Conservation (phyloP, 371 early-diverging fungal species). For the Rhizomucor miehei region DNA sequence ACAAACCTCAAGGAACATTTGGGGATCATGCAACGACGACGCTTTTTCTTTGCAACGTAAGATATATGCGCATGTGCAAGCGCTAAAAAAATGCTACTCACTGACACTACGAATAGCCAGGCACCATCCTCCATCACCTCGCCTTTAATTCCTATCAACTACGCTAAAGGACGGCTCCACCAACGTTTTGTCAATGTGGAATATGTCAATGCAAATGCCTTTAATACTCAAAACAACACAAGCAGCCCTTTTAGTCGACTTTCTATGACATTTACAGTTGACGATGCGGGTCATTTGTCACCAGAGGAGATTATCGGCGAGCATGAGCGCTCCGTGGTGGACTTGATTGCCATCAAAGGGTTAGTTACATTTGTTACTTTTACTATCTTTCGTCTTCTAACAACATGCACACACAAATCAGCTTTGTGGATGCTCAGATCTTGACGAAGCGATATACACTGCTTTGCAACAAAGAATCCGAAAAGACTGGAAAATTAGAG, state of each 20-base stretch:
- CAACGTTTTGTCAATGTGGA: slow-evolving; percentile 24
- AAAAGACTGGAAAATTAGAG: background rate
- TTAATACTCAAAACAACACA: background rate
- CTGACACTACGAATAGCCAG: slow-evolving; percentile 14
- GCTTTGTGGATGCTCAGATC: slow-evolving; percentile 32
- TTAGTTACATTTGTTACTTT: slow-evolving; percentile 2
- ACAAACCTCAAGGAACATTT: background rate
- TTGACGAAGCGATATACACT: slow-evolving; percentile 19
- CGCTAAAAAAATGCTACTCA: background rate
- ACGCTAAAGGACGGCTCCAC: slow-evolving; percentile 14
- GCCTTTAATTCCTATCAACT: slow-evolving; percentile 20
- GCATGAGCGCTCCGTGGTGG: slow-evolving; percentile 20
- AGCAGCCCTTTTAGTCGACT: no score
- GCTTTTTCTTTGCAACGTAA: slow-evolving; percentile 26
- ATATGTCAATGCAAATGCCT: slow-evolving; percentile 17
- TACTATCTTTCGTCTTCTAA: background rate
- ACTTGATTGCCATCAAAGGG: slow-evolving; percentile 26
- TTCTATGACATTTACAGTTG: slow-evolving; percentile 11
- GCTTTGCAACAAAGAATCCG: slow-evolving; percentile 2
- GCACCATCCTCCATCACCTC: slow-evolving; percentile 23
- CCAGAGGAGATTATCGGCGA: slow-evolving; percentile 16
- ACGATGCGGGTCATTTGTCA: slow-evolving; percentile 23
- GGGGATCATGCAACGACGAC: slow-evolving; percentile 8
- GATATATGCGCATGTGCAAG: background rate
- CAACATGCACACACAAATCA: background rate